Conservation (phyloP, 2,329 filamentous ascomycete species). For the Exophiala spinifera region DNA sequence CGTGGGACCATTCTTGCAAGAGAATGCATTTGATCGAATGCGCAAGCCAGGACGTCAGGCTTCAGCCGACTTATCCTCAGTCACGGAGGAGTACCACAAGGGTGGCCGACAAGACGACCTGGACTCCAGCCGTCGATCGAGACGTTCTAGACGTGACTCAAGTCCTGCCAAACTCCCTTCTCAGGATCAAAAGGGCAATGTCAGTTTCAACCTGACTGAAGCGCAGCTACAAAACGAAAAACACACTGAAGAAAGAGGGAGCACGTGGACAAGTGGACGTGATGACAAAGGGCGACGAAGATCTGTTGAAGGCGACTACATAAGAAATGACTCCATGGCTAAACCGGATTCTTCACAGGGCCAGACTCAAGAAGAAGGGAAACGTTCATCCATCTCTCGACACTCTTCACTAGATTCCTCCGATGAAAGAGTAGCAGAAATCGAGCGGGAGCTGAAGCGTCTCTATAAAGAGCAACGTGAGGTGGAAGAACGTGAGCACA, state of each 20-base stretch:
- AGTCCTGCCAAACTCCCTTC: conserved; percentile 20
- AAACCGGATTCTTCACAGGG: not conserved
- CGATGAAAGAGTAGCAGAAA: conserved; percentile 23
- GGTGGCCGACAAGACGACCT: not conserved
- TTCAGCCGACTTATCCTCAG: not conserved
- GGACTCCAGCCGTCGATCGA: not conserved
- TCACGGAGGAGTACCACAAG: not conserved
- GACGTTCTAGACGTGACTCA: conserved; percentile 19
- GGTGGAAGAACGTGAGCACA: conserved; percentile 15
- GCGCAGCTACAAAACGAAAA: conserved; percentile 53
- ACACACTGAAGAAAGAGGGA: conserved; percentile 31
- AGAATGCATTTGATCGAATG: not conserved
- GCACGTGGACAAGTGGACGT: conserved; percentile 28
- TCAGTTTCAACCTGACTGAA: conserved; percentile 57
- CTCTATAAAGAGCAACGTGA: conserved; percentile 26
- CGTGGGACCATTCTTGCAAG: conserved; percentile 50
- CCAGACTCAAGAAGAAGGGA: not conserved
- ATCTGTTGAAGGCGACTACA: conserved; percentile 1
- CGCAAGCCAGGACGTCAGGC: not conserved
- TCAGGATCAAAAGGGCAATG: conserved; percentile 49
- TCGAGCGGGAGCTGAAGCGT: conserved; percentile 27
- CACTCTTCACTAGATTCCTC: conserved; percentile 9
- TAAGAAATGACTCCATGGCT: not conserved
- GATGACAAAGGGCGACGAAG: conserved; percentile 26
- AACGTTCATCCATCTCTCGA: conserved; percentile 1